Evolutionary conservation across 2,329 filamentous ascomycete genomes (phyloP), one percentile per base, ranked within the genome.

Genomic region (Neonectria magnoliae): DNA sequence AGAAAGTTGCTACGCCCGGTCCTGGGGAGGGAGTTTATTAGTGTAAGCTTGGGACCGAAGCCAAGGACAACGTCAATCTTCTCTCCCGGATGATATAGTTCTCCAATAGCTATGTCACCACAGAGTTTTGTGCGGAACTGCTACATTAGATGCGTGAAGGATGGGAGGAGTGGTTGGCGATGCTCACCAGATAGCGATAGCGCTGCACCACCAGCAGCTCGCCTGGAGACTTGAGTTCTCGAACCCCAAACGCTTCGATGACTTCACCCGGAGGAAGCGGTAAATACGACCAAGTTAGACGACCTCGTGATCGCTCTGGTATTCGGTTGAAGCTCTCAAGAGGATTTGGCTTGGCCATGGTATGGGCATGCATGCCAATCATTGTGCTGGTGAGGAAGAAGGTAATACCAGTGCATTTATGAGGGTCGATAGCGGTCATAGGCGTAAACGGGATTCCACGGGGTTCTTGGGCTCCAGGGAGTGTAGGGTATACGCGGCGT

Each of bases 181-280:
- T 18, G 10, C 38, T 42, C 38, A 42, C 38, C 10, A 42, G 38
- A 42, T 42, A 42, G 5, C 38, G 38, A 42, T 33, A 3, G 31
- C 31, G 31, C 10, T 33, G 31, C 31, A 33, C 31, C 13, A 33
- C 31, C 31, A 33, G 3, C 31, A 11, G 1, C 9, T 33, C 9
- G 11, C 31, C 31, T 33, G 31, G 31, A 33, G 9, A 44, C n/a
- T 44, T 18, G 18, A 14, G 14, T 13, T 42, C 25, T 22, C 36
- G 51, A 1, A 16, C 38, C 5, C 57, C 48, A n/a, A 60, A 51
- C 2, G 48, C 48, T 16, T 20, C 9, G 9, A 60, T 60, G 18
- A 36, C 48, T 25, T 53, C 57, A 16, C 48, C 48, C 4, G 38
- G 48, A 6, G 57, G 57, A 16, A 60, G 48, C 29, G 57, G 57